Percentiles rank a stretch among this genome's conserved stretches.
Conservation (phyloP, 148 eudicot species). For the Vaccinium corymbosum region DNA sequence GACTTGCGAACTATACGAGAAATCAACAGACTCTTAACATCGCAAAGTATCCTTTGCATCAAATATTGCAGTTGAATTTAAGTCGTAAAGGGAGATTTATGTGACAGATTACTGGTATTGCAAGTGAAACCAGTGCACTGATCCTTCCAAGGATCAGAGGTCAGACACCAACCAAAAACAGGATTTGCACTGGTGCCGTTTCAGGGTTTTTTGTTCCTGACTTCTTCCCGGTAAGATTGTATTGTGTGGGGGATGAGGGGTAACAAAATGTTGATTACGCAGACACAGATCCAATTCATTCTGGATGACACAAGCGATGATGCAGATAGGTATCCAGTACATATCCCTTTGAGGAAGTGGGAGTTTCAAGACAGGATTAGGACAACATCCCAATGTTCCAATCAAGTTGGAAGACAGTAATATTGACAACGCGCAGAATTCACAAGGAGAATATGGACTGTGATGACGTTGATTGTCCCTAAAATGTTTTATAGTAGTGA, state of each 20-base stretch:
- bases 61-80: slow-evolving; percentile 25
- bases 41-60: slow-evolving; percentile 28
- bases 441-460: not conserved
- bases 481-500: not conserved
- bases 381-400: not conserved
- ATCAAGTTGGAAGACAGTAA: not conserved
- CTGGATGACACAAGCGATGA: slow-evolving; percentile 13
- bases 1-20: slow-evolving; percentile 24
- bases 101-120: slow-evolving; percentile 13
- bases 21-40: slow-evolving; percentile 13
- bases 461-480: slow-evolving; percentile 3
- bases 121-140: slow-evolving; percentile 30
- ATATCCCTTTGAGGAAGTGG: not conserved
- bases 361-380: not conserved
- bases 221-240: slow-evolving; percentile 10
- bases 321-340: not conserved
- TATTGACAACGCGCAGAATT: slow-evolving; percentile 16
- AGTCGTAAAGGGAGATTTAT: slow-evolving; percentile 19
- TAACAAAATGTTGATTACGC: slow-evolving; percentile 20
- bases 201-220: too few species aligned
- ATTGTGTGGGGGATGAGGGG: slow-evolving; percentile 17
- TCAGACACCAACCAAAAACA: slow-evolving; percentile 31
- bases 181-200: not conserved
- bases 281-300: slow-evolving; percentile 27
- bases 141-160: slow-evolving; percentile 37